Base-by-base conservation (phyloP, 1,284 basidiomycete genomes). In the Trichosporon sp. region DNA sequence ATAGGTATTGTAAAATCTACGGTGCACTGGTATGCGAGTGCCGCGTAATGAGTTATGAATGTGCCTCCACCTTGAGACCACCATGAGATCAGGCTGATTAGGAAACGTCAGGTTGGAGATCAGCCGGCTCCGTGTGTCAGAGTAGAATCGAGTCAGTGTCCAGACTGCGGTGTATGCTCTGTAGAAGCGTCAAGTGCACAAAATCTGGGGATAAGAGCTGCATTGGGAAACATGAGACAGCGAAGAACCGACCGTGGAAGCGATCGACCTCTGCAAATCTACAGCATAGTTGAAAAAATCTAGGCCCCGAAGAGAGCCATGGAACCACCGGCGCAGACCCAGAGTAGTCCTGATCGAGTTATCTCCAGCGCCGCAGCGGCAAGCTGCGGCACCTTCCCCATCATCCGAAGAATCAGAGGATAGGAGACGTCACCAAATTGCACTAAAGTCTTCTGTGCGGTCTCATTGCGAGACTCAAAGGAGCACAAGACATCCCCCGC, bases 281-380 rank as follows among this genome's bases (percentile, higher is more conserved):
- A 11, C 37, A 8, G 19, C 7, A 14, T 40, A 38, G 56, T 26
- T 11, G 46, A 48, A 79, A 77, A 81, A 80, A 84, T 84, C 83
- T 84, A 84, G 82, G 83, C 83, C 74, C 59, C 59, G 16, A 8
- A 63, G 14, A 31, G 59, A 63, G 59, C 75, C 66, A 72, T 72
- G 75, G 38, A 81, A 78, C 78, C 80, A 81, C 66, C 32, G 37
- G 71, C 65, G 80, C 83, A 84, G 82, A 75, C 81, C 81, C 83
- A 84, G 83, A 84, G 83, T 84, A 84, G 83, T 84, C 83, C 83
- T 84, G 83, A 84, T 84, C 82, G 83, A 84, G 83, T 84, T 84
- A 80, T 82, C 81, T 74, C 75, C 76, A 67, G 21, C 19, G 16
- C 16, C 21, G 38, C 21, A 1, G 38, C 19, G 2, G 14, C 10